phyloP scores from a whole-genome alignment of 164 flowering plant species.

The Umbellularia californica region DNA sequence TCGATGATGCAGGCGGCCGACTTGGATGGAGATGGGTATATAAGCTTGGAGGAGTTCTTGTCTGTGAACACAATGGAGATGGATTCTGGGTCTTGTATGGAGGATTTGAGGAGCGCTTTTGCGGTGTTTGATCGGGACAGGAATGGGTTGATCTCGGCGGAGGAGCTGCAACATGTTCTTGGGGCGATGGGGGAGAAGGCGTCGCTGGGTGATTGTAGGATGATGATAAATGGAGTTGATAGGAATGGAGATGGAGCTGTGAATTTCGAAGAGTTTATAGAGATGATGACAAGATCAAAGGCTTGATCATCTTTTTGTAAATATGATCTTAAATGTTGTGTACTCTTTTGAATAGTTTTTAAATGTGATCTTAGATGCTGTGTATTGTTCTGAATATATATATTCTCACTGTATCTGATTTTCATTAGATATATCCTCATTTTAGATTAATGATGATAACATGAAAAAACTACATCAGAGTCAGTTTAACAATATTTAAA shows the following conservation, averaged over 20 bases:
- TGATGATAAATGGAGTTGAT: conserved; percentile 12
- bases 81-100: conserved; percentile 9
- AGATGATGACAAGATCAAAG: conserved; percentile 13
- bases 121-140: conserved; percentile 12
- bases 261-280: conserved; percentile 14
- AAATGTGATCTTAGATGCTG: no score
- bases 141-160: conserved; percentile 18
- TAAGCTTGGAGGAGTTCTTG: conserved; percentile 16
- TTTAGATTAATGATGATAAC: no score
- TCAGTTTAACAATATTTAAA: no score
- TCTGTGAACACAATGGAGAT: conserved; percentile 7
- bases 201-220: conserved; percentile 7
- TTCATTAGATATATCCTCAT: no score
- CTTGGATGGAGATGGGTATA: conserved; percentile 16
- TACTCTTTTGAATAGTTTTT: no score
- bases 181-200: conserved; percentile 14
- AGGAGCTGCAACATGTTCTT: conserved; percentile 17
- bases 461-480: no score
- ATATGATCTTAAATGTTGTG: not conserved
- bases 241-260: conserved; percentile 14
- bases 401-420: no score
- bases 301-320: not conserved
- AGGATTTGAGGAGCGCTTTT: conserved; percentile 15
- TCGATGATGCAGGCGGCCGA: conserved; percentile 17
- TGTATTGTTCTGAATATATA: no score